A percentile compares a stretch with the other conserved stretches of the same genome.
phyloP scores from a whole-genome alignment of 2,329 filamentous ascomycete species.

The Chaetomium sp. region DNA sequence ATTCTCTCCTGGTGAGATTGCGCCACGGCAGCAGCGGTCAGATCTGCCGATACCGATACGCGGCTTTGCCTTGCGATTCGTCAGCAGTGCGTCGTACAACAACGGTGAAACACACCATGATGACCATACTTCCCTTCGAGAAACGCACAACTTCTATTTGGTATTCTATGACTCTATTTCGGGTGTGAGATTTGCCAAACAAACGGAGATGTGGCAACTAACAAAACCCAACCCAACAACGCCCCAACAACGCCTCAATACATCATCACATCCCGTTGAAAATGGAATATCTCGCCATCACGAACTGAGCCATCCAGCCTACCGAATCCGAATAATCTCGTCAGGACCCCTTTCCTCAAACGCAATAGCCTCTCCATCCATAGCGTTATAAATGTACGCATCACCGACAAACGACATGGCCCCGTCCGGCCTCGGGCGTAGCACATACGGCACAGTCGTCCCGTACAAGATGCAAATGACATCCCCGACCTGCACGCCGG shows the following conservation, averaged over 20 bases:
- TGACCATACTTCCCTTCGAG: not conserved
- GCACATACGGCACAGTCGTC: conserved; percentile 6
- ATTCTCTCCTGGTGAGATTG: not conserved
- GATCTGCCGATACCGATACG: not conserved
- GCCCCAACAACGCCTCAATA: not conserved
- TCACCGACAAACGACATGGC: conserved; percentile 3
- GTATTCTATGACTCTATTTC: not conserved
- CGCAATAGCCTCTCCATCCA: conserved; percentile 4
- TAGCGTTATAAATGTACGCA: conserved; percentile 1
- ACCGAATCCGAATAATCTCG: conserved; percentile 5
- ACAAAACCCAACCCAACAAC: not conserved
- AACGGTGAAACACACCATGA: not conserved
- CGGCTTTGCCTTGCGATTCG: not conserved
- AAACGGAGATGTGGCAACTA: not conserved
- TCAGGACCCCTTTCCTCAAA: not conserved
- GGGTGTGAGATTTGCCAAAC: too few species aligned
- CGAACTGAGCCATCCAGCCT: too few species aligned
- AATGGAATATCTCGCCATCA: not conserved
- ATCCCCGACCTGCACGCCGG: not conserved
- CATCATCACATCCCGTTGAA: not conserved
- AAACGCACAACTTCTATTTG: not conserved
- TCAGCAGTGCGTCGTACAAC: not conserved
- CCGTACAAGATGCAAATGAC: not conserved
- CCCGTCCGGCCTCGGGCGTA: not conserved
- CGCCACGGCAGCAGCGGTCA: not conserved